Evolutionary conservation across 208 protist genomes (phyloP).

Genomic region (Leishmania tarentolae): DNA sequence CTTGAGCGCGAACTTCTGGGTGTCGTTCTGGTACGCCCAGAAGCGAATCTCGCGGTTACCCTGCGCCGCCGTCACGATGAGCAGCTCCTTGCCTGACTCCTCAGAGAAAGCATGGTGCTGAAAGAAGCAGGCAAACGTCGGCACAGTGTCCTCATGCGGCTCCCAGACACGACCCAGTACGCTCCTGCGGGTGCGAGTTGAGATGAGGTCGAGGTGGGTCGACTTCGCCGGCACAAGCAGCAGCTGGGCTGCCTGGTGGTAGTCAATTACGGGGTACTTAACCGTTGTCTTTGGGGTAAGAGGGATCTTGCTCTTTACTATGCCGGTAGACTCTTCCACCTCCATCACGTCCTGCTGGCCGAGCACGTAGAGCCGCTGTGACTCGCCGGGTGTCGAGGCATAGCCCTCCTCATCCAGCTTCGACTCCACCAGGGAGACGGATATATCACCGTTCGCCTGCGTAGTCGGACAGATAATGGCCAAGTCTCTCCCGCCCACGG

Average conservation of each 20-base stretch:
- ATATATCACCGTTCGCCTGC: constrained; percentile 73
- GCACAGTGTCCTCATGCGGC: constrained; percentile 70
- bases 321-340: constrained; percentile 59
- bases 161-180: constrained; percentile 79
- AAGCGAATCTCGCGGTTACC: constrained; percentile 85
- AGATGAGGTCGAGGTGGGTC: constrained; percentile 79
- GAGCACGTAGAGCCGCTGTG: constrained; percentile 63
- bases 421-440: constrained; percentile 42
- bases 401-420: constrained; percentile 62
- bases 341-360: constrained; percentile 64
- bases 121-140: constrained; percentile 88
- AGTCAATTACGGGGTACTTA: constrained; percentile 68
- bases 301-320: constrained; percentile 36
- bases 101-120: constrained; percentile 57
- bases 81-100: constrained; percentile 50
- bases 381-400: constrained; percentile 60
- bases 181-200: constrained; percentile 57
- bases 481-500: constrained; percentile 66
- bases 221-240: constrained; percentile 72
- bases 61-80: constrained; percentile 77
- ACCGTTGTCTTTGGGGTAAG: constrained; percentile 64
- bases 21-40: constrained; percentile 74
- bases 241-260: constrained; percentile 59
- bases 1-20: constrained; percentile 77
- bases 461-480: constrained; percentile 61